Evolutionary conservation across 495 filamentous ascomycete species (phyloP).

Genomic region (Parmelia sp.): DNA sequence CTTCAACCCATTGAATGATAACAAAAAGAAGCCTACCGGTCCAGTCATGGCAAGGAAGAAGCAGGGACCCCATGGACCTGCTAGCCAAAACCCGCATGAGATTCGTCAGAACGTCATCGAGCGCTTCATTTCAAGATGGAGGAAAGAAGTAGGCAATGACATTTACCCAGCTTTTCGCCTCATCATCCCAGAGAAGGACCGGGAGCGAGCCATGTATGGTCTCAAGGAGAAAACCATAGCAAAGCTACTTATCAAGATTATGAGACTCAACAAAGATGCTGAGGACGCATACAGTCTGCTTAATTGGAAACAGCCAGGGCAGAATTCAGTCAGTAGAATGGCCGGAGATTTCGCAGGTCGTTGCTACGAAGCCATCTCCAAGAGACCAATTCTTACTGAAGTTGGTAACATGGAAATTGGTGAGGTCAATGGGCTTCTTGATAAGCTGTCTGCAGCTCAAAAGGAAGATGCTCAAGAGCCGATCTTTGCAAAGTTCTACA

Average conservation of each 20-base stretch:
- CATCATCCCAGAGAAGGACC: slow-evolving; percentile 89
- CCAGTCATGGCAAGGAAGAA: slow-evolving; percentile 45
- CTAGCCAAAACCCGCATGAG: slow-evolving; percentile 69
- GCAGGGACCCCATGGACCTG: slow-evolving; percentile 50
- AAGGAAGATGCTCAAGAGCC: slow-evolving; percentile 77
- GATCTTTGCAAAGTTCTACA: slow-evolving; percentile 78
- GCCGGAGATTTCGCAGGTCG: slow-evolving; percentile 89
- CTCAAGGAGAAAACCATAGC: slow-evolving; percentile 90
- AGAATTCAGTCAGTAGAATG: slow-evolving; percentile 51
- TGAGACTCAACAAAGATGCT: slow-evolving; percentile 88
- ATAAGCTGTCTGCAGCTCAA: slow-evolving; percentile 64
- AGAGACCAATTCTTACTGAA: slow-evolving; percentile 68
- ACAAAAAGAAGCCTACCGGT: slow-evolving; percentile 66
- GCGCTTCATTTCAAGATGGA: slow-evolving; percentile 83
- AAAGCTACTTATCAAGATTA: slow-evolving; percentile 78
- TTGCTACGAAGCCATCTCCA: slow-evolving; percentile 79
- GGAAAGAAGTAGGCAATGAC: slow-evolving; percentile 79
- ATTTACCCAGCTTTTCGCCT: slow-evolving; percentile 90
- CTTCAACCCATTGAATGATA: slow-evolving; percentile 81
- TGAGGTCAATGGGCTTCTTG: slow-evolving; percentile 83
- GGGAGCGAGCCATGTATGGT: slow-evolving; percentile 88
- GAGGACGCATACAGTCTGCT: slow-evolving; percentile 79
- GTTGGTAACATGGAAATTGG: slow-evolving; percentile 75
- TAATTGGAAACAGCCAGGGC: slow-evolving; percentile 89
- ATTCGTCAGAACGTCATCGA: slow-evolving; percentile 79